Conservation (phyloP, 2,329 filamentous ascomycete genomes). For the Hypoxylon sp. region DNA sequence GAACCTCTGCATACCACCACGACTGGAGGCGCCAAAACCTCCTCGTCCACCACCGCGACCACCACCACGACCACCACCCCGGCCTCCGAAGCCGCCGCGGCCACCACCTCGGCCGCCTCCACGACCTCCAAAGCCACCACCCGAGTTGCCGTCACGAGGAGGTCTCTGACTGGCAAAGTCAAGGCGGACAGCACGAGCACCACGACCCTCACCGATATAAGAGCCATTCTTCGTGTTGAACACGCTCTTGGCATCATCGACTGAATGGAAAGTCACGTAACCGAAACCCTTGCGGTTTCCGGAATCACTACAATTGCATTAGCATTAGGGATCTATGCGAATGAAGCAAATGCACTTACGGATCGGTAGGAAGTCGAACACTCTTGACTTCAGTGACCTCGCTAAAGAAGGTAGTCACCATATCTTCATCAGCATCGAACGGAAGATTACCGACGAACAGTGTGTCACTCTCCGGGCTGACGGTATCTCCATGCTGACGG, state of each 20-base stretch:
- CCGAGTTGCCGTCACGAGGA: constrained; percentile 67
- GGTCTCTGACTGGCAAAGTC: constrained; percentile 82
- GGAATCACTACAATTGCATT: constrained; percentile 70
- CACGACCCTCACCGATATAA: constrained; percentile 73
- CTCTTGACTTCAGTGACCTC: constrained; percentile 79
- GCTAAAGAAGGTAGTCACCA: constrained; percentile 80
- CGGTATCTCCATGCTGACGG: constrained; percentile 80
- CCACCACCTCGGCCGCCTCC: constrained; percentile 64
- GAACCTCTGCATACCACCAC: constrained; percentile 69
- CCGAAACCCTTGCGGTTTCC: constrained; percentile 93
- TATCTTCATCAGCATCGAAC: constrained; percentile 85
- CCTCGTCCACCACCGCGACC: constrained; percentile 59
- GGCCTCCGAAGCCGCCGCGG: constrained; percentile 63
- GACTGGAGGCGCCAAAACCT: constrained; percentile 61
- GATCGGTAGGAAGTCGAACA: constrained; percentile 90
- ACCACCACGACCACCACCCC: constrained; percentile 61
- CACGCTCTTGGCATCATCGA: constrained; percentile 86
- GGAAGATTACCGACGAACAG: constrained; percentile 93
- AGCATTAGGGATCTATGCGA: constrained; percentile 39
- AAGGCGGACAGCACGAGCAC: constrained; percentile 81
- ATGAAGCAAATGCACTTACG: constrained; percentile 61
- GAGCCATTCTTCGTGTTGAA: constrained; percentile 79
- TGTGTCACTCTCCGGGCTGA: constrained; percentile 86
- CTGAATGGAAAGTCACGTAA: constrained; percentile 85
- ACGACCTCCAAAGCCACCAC: constrained; percentile 68